Evolutionary conservation across 192 early-diverging fungal genomes (phyloP), one percentile per base, ranked within the genome.

Genomic region (Paraglomus brasilianum): DNA sequence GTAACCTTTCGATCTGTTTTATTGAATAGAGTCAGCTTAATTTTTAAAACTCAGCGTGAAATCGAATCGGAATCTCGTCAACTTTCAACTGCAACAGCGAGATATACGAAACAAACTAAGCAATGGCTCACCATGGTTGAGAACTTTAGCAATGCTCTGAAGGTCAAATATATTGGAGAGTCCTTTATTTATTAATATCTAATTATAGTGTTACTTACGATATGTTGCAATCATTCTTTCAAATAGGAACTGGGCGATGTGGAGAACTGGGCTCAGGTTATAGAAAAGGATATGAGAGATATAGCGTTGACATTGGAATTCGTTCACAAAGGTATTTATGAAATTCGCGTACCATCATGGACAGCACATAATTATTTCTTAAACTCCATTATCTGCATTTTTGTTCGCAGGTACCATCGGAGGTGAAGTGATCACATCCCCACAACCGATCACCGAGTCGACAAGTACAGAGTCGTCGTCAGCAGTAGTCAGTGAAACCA

Each of bases 191-290:
- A n/a, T 43, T 19, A 10, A 22, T 46, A 36, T 8, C 22, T 15
- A 46, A 14, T 15, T 45, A 14, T 19, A 13, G 45, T 40, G 17
- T 13, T 39, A 52, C 38, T 49, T 38, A 38, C 48, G 19, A 10
- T 60, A 7, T 57, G 45, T 52, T 42, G 15, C 11, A 45, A 48
- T 39, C 15, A 17, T 69, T 40, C 40, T 53, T 9, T 13, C 19
- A 40, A 5, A 59, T 76, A 91, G 86, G 91, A 96, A 70, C 80
- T 96, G 13, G 94, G 94, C 19, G 91, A 94, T 72, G 89, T 94
- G 17, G 80, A 89, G 49, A 90, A 91, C 72, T 96, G 94, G 94
- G 90, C 89, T 0, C 75, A 85, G 24, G 87, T 90, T 15, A 93
- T 96, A 39, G 92, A 94, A 43, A 77, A 80, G 66, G 94, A 96